phyloP scores from a whole-genome alignment of 257 asterid genomes.

The Solanum raphanifolium region DNA sequence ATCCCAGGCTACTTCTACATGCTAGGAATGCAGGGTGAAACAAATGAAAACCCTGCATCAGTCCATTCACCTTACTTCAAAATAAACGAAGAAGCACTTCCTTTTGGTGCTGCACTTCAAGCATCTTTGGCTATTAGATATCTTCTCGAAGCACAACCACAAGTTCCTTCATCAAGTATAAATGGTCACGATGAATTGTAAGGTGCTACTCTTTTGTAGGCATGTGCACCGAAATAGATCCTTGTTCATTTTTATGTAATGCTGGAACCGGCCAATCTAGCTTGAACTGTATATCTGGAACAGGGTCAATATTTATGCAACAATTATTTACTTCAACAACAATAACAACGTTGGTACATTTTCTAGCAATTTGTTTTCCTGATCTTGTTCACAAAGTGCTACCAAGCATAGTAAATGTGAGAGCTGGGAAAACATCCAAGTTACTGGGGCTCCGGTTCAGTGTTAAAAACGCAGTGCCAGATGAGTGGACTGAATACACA shows the following conservation, averaged over 20 bases:
- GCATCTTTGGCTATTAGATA: conserved; percentile 67
- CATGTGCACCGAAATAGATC: background rate
- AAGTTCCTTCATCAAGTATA: conserved; percentile 6
- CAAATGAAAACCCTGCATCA: conserved; percentile 19
- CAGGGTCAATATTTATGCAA: background rate
- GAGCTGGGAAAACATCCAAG: background rate
- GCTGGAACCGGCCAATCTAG: background rate
- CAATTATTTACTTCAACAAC: background rate
- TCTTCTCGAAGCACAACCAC: conserved; percentile 30
- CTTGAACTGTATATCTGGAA: background rate
- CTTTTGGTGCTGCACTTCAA: conserved; percentile 87
- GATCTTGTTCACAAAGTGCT: background rate
- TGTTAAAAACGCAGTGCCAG: background rate
- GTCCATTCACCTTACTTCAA: conserved; percentile 66
- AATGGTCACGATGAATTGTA: conserved; percentile 49
- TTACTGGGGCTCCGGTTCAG: background rate
- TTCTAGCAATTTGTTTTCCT: background rate
- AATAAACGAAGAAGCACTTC: conserved; percentile 62
- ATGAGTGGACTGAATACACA: background rate
- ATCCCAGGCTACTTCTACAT: conserved; percentile 78
- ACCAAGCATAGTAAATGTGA: background rate
- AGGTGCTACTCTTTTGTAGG: background rate
- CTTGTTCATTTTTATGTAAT: background rate
- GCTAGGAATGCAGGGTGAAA: conserved; percentile 55
- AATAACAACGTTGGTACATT: background rate